These are phyloP conservation scores for Penicillium argentinense DNA, from an alignment of 495 filamentous ascomycete species.

Conservation along the genomic window DNA sequence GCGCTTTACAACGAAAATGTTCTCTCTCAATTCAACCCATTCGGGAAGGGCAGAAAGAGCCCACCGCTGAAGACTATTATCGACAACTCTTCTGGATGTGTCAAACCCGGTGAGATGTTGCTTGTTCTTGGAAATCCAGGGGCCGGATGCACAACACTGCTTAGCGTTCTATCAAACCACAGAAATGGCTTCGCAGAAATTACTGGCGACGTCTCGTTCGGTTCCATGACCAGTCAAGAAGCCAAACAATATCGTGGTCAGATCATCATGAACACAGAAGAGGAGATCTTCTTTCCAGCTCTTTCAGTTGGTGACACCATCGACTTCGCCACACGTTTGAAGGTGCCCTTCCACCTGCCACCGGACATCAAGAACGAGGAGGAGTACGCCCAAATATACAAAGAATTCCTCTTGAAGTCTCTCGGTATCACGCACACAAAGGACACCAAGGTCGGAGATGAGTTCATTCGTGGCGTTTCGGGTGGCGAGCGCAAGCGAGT, in stretches of 20 bases:
- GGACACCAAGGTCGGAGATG: conserved; percentile 75
- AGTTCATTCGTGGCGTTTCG: conserved; percentile 71
- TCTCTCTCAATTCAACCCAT: conserved; percentile 51
- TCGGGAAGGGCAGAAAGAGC: conserved; percentile 26
- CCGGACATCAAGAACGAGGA: conserved; percentile 18
- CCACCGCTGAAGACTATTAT: conserved; percentile 30
- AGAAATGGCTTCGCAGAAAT: conserved; percentile 61
- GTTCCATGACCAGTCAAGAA: conserved; percentile 51
- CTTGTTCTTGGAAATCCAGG: conserved; percentile 42
- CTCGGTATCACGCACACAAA: conserved; percentile 72
- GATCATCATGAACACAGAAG: conserved; percentile 64
- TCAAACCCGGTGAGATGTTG: conserved; percentile 49
- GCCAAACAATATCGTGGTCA: conserved; percentile 62
- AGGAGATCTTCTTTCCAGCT: conserved; percentile 65
- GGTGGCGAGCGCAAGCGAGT: conserved; percentile 75
- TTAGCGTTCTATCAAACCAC: conserved; percentile 71
- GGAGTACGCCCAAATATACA: conserved; percentile 45
- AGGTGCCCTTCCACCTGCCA: conserved; percentile 25
- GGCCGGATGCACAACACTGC: conserved; percentile 38
- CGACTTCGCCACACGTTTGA: conserved; percentile 54
- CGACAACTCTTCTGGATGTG: conserved; percentile 32
- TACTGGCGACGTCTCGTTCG: conserved; percentile 56
- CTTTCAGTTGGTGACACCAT: conserved; percentile 68
- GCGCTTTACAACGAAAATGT: conserved; percentile 44
- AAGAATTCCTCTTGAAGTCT: conserved; percentile 68